phyloP scores from a whole-genome alignment of 352 stramenopile genomes.

The Phytophthora pluvialis region DNA sequence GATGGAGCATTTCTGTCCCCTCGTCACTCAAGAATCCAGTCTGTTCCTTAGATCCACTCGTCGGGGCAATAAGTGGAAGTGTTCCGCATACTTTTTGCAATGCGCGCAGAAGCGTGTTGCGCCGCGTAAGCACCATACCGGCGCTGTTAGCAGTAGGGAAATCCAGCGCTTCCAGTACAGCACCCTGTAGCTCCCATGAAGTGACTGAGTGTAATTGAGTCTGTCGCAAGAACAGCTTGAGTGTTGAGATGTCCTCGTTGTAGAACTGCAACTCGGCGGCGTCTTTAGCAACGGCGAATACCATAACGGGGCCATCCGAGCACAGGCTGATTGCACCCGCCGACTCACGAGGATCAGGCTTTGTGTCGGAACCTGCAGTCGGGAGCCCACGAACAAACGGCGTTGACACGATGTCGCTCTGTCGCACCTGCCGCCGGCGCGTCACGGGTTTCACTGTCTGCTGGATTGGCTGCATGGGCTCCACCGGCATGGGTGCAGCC shows the following conservation, averaged over 20 bases:
- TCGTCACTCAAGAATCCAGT: constrained; percentile 62
- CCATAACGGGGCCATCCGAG: constrained; percentile 81
- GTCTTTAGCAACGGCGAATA: constrained; percentile 75
- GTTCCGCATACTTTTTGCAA: constrained; percentile 57
- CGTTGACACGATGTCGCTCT: constrained; percentile 84
- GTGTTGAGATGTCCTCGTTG: constrained; percentile 71
- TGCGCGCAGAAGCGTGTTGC: constrained; percentile 55
- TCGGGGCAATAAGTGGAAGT: constrained; percentile 25
- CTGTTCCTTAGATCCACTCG: constrained; percentile 24
- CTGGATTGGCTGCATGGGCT: constrained; percentile 70
- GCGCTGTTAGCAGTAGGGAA: constrained; percentile 27
- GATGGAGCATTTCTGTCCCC: constrained; percentile 63
- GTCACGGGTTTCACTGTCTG: constrained; percentile 60
- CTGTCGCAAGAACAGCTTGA: constrained; percentile 73
- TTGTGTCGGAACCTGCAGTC: constrained; percentile 11
- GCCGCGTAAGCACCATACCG: constrained; percentile 43
- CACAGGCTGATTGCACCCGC: constrained; percentile 54
- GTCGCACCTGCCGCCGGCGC: constrained; percentile 72
- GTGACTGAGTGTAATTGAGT: constrained; percentile 64
- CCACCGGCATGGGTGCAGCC: constrained; percentile 39
- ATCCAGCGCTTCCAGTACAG: constrained; percentile 49
- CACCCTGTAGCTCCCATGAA: constrained; percentile 42
- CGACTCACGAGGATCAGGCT: constrained; percentile 43
- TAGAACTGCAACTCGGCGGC: constrained; percentile 85
- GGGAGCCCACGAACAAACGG: constrained; percentile 55